Base-by-base conservation (phyloP, 1,139 yeast species). In the Barnettozyma hawaiiensis region DNA sequence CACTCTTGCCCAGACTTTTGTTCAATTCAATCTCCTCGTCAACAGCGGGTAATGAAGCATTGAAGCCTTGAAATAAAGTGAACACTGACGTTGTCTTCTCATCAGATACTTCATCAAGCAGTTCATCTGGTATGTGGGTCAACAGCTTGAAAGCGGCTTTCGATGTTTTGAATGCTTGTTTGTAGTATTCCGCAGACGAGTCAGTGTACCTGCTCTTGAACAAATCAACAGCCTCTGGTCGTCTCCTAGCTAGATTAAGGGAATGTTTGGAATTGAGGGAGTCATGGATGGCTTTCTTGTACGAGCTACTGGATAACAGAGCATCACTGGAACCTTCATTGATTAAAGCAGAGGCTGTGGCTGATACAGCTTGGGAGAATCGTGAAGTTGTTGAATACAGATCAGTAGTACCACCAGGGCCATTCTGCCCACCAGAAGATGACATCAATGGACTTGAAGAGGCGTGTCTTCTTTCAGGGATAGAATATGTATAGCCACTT, bases 51-150 rank as follows among this genome's bases (percentile, higher is more conserved):
- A 74, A 54, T 0, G 75, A 67, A 1, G 85, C 86, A 50, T 69
- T 72, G 54, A 81, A 82, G 0, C 87, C 89, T 57, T 82, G 86
- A 52, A 75, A 79, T 16, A 82, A 61, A 2, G 85, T 75, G 54
- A 69, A 77, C 46, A 32, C 31, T 3, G 39, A 36, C 1, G 36
- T 28, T 29, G 44, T 37, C 34, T 46, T 35, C 33, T 42, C 49
- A 27, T 46, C 63, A 2, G 82, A 81, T 10, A 79, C 61, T 40
- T 77, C 75, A 12, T 63, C 58, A 37, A 81, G 64, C 48, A 80
- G 53, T 32, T 78, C 83, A 47, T 78, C 83, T 6, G 83, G 73
- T 19, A 81, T 66, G 41, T 70, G 64, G 26, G 74, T 67, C 37
- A 69, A 54, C n/a, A 74, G 61, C 48, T 70, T 70, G 19, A 68